phyloP scores from a whole-genome alignment of 2,329 filamentous ascomycete genomes.

The Beauveria bassiana region DNA sequence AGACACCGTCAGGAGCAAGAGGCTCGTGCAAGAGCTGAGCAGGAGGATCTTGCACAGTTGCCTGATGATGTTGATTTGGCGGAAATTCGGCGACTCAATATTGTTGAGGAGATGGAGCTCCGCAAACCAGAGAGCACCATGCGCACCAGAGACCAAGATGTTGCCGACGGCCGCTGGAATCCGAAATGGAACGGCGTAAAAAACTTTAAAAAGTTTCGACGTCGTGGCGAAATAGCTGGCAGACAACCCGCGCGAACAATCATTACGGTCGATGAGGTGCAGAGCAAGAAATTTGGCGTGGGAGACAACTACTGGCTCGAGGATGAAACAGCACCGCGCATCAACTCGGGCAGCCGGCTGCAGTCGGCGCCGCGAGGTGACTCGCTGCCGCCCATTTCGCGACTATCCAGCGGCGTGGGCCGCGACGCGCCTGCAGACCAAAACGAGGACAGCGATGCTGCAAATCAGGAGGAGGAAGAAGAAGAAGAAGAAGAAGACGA shows the following conservation, averaged over 20 bases:
- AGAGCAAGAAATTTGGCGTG: conserved; percentile 63
- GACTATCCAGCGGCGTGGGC: neutral
- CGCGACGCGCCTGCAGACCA: neutral
- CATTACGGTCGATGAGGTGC: conserved; percentile 63
- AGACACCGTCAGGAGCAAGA: conserved; percentile 58
- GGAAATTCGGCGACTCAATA: conserved; percentile 64
- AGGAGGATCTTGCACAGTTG: conserved; percentile 42
- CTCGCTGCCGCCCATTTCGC: conserved; percentile 5
- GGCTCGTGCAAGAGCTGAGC: conserved; percentile 48
- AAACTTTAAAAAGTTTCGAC: conserved; percentile 88
- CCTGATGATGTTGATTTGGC: conserved; percentile 62
- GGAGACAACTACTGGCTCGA: conserved; percentile 72
- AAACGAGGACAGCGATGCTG: conserved; percentile 18
- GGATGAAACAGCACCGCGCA: conserved; percentile 28
- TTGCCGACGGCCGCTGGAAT: conserved; percentile 62
- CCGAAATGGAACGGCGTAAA: conserved; percentile 87
- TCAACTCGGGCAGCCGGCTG: conserved; percentile 8
- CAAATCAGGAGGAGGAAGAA: conserved; percentile 12
- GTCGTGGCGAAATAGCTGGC: conserved; percentile 42
- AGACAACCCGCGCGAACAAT: conserved; percentile 47
- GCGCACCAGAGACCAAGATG: conserved; percentile 38
- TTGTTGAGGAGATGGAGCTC: conserved; percentile 71
- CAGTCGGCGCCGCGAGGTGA: neutral
- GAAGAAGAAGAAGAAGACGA: conserved; percentile 9
- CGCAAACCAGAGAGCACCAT: conserved; percentile 26